A percentile compares a stretch with the other conserved stretches of the same genome.
These are phyloP conservation scores for Cytidiella melzeri DNA, from an alignment of 768 basidiomycete species.

Conservation along the genomic window DNA sequence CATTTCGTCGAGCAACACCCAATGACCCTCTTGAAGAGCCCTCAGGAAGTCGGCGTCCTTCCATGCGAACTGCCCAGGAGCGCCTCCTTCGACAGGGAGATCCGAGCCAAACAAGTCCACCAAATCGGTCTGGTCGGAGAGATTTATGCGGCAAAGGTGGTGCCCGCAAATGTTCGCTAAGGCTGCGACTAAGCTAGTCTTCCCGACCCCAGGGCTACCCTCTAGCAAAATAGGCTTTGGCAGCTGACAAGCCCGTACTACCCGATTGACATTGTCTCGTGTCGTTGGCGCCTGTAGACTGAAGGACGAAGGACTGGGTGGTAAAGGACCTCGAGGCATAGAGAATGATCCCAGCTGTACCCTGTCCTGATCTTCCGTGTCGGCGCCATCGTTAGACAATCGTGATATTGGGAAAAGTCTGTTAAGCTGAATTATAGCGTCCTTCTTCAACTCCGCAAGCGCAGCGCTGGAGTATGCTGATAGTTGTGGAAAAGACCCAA, in stretches of 20 bases:
- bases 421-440: conserved; percentile 49
- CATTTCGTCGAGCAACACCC: conserved; percentile 99
- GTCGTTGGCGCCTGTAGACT: conserved; percentile 88
- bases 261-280: conserved; percentile 77
- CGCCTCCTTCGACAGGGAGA: conserved; percentile 88
- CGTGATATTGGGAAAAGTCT: conserved; percentile 27
- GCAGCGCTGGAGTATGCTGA: conserved; percentile 54
- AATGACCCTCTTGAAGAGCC: conserved; percentile 91
- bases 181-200: conserved; percentile 89
- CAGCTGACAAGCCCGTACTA: conserved; percentile 86
- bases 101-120: conserved; percentile 96
- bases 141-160: conserved; percentile 84
- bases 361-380: conserved; percentile 4
- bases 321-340: conserved; percentile 51
- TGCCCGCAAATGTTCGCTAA: conserved; percentile 78
- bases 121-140: conserved; percentile 97
- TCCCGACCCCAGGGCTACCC: conserved; percentile 97
- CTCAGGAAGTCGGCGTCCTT: conserved; percentile 93
- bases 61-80: conserved; percentile 93
- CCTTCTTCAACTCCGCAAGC: conserved; percentile 53
- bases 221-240: conserved; percentile 90
- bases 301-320: conserved; percentile 43
- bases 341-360: conserved; percentile 72
- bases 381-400: not conserved
- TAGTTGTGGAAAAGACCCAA: conserved; percentile 72